Evolutionary conservation across 1,284 basidiomycete genomes (phyloP), one percentile per base, ranked within the genome.

Genomic region (Termitomyces sp.): DNA sequence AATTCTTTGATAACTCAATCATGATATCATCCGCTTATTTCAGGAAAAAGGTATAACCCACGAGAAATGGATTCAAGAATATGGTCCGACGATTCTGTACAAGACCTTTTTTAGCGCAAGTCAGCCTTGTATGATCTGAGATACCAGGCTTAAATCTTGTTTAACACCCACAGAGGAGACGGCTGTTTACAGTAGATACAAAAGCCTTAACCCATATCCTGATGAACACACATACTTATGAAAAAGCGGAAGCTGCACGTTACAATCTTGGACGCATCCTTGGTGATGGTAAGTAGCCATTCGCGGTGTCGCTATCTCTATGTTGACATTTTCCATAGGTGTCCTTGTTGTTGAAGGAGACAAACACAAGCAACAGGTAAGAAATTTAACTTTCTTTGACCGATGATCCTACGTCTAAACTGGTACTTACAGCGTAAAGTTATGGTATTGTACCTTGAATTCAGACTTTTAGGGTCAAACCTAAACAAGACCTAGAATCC

Each of bases 1-100:
- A 30, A 3, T 47, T 40, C 10, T 42, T 28, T 35, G 10, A 33
- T 24, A 24, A 24, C 21, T 26, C 48, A 21, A 34, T 37, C 42
- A 39, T 11, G 18, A 33, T 37, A 19, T 53, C 10, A 42, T 0
- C 40, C 11, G 10, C 28, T 14, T 38, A 37, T 11, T 48, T 0
- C 41, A 75, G 73, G 69, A 73, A 45, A 68, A 67, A 54, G 66
- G 65, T 2, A 66, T 68, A 0, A 55, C 75, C 16, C 72, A 78
- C 31, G 77, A 82, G 47, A 60, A 73, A 60, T 88, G 85, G 85
- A 62, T 73, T 1, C 60, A 69, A 40, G 56, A 79, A 52, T 83
- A 83, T 57, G 84, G 86, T 0, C 62, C 57, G 8, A 80, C 75
- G 1, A 57, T 85, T 46, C 72, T 63, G 52, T 81, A 75, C 54